Evolutionary conservation across 805 yeast species (phyloP).

Genomic region (Candida ipomoeae): DNA sequence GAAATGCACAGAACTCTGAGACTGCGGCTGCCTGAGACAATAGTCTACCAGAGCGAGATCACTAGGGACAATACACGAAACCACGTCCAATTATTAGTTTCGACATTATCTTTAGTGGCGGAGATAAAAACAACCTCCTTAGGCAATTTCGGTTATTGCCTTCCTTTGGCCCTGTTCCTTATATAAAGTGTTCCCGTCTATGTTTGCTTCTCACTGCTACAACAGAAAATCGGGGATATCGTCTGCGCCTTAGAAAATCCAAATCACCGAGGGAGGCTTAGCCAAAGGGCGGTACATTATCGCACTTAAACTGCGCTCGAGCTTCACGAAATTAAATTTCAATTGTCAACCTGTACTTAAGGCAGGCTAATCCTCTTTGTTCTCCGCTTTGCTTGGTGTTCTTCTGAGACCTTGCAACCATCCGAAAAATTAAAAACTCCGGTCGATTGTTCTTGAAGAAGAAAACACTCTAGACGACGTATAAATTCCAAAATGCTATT

Average conservation of each 20-base stretch:
- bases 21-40: not conserved
- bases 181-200: too few species aligned
- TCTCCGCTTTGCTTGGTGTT: not conserved
- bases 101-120: not conserved
- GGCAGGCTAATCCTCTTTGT: not conserved
- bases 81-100: not conserved
- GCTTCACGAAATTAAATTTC: not conserved
- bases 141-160: too few species aligned
- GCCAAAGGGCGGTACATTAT: not conserved
- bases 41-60: not conserved
- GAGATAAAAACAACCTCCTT: too few species aligned
- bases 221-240: too few species aligned
- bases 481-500: not conserved
- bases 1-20: not conserved
- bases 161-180: too few species aligned
- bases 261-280: not conserved
- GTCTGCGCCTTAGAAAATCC: not conserved
- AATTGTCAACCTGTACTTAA: not conserved
- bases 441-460: not conserved
- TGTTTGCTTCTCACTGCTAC: too few species aligned
- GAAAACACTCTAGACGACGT: not conserved
- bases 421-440: not conserved
- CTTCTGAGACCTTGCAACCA: not conserved
- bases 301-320: not conserved
- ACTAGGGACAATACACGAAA: not conserved